Conservation (phyloP, 2,329 filamentous ascomycete species). For the Hymenoscyphus linearis region DNA sequence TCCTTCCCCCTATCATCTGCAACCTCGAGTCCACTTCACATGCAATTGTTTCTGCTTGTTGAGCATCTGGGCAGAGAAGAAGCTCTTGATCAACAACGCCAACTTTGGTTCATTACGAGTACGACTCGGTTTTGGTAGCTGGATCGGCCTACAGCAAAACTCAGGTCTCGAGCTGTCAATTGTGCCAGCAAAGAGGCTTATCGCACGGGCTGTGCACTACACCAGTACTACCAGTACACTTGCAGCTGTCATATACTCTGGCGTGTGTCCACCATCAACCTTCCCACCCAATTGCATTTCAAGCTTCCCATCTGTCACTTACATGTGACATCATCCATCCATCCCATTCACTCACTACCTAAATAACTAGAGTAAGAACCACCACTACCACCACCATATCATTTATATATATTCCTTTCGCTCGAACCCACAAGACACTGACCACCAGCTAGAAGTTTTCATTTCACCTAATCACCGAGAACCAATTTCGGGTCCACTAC, state of each 20-base stretch:
- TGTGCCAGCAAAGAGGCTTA: not conserved
- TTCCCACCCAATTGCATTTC: not conserved
- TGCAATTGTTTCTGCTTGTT: not conserved
- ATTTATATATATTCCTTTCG: not conserved
- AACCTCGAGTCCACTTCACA: not conserved
- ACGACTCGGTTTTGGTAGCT: not conserved
- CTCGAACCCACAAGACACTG: not conserved
- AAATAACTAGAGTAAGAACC: not conserved
- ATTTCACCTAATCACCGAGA: not conserved
- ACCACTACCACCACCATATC: not conserved
- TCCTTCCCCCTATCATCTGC: not conserved
- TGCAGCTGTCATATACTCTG: not conserved
- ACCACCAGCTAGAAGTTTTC: not conserved
- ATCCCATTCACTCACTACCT: not conserved
- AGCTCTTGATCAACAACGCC: not conserved
- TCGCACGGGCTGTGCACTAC: too few species aligned
- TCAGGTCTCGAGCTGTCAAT: not conserved
- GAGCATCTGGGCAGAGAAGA: not conserved
- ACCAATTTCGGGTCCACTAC: not conserved
- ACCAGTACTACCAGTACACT: too few species aligned
- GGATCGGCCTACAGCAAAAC: not conserved
- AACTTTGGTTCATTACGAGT: not conserved
- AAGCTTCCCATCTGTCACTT: not conserved
- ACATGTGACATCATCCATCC: conserved; percentile 13
- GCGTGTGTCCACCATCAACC: not conserved